Conservation (phyloP, 257 asterid species). For the Penstemon eatonii region DNA sequence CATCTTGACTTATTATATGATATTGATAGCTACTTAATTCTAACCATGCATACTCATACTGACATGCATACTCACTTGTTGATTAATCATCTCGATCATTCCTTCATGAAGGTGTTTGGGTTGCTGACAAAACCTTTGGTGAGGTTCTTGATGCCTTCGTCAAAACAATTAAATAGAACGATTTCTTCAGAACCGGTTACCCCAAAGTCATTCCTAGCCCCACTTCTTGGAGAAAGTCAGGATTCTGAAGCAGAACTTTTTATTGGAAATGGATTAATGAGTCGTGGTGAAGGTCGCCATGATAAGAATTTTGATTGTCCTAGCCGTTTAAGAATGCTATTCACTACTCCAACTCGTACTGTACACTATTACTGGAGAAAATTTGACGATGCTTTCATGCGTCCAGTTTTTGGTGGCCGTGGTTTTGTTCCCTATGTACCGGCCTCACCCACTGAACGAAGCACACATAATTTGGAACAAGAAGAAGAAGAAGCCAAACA, state of each 20-base stretch:
- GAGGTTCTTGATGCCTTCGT: conserved; percentile 55
- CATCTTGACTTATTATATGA: neutral
- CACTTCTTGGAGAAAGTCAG: conserved; percentile 62
- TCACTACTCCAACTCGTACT: conserved; percentile 68
- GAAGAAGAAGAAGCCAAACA: conserved; percentile 39
- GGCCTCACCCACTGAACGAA: conserved; percentile 80
- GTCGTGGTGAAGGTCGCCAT: conserved; percentile 36
- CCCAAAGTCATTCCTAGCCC: conserved; percentile 63
- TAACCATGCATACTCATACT: too few species aligned
- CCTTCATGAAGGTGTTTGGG: conserved; percentile 72
- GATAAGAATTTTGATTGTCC: conserved; percentile 49
- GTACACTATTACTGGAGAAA: conserved; percentile 94
- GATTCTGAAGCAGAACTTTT: conserved; percentile 57
- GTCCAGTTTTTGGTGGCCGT: conserved; percentile 96
- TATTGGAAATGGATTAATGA: conserved; percentile 36
- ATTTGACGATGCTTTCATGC: conserved; percentile 88
- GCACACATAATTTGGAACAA: conserved; percentile 31
- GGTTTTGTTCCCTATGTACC: conserved; percentile 87
- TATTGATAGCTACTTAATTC: too few species aligned
- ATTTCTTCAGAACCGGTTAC: conserved; percentile 67
- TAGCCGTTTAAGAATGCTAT: conserved; percentile 76
- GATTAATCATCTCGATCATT: too few species aligned
- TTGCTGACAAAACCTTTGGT: conserved; percentile 85
- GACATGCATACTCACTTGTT: too few species aligned
- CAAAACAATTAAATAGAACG: conserved; percentile 49